These are phyloP conservation scores for Tricladium varicosporioides DNA, from an alignment of 2,329 filamentous ascomycete species.

Conservation along the genomic window DNA sequence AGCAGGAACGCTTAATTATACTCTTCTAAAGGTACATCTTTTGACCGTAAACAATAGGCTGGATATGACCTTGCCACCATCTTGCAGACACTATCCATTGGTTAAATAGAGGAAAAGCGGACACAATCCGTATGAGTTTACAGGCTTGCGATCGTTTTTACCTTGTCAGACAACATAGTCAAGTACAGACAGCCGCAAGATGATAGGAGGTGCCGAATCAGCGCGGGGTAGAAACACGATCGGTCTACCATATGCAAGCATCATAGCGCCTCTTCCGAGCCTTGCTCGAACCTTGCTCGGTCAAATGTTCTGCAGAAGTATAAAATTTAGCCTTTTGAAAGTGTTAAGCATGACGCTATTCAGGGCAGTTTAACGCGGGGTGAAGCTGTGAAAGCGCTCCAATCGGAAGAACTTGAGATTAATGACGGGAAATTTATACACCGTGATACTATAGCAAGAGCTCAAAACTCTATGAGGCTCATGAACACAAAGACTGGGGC, in stretches of 20 bases:
- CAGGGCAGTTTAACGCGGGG: background rate
- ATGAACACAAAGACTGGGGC: too few relatives aligned
- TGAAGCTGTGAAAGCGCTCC: conserved; percentile 10
- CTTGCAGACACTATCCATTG: background rate
- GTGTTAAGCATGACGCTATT: conserved; percentile 3
- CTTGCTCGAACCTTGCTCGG: conserved; percentile 6
- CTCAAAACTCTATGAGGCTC: background rate
- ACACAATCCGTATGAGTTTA: background rate
- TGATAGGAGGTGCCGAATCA: conserved; percentile 2
- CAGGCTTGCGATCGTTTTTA: conserved; percentile 10
- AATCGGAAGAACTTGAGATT: conserved; percentile 5
- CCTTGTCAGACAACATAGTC: conserved; percentile 10
- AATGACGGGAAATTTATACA: conserved; percentile 1
- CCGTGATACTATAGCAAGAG: background rate
- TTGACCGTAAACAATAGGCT: background rate
- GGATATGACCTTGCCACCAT: background rate
- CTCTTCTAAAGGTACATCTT: background rate
- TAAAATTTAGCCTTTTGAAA: background rate
- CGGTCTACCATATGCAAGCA: background rate
- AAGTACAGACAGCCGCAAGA: conserved; percentile 5
- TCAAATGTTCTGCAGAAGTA: conserved; percentile 4
- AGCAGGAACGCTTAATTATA: conserved; percentile 4
- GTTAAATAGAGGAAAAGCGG: background rate
- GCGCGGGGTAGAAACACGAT: conserved; percentile 8
- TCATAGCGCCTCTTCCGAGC: background rate